Evolutionary conservation across 108 stramenopile species (phyloP).

Genomic region (Nitzschia putrida): DNA sequence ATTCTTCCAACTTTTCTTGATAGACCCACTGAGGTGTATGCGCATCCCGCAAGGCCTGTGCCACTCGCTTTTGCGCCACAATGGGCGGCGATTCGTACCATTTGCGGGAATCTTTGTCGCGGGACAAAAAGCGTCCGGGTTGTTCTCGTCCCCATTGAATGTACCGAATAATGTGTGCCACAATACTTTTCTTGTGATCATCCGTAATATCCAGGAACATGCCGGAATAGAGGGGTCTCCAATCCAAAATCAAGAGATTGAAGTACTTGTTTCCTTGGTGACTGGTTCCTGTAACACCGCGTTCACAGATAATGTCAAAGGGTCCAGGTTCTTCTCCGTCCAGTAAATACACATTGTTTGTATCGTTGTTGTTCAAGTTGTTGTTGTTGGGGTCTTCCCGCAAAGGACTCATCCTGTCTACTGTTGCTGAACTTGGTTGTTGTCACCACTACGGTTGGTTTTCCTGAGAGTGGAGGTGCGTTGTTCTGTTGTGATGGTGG

Average conservation of each 20-base stretch:
- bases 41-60: neutral
- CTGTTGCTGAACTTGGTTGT: no score
- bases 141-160: neutral
- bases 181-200: neutral
- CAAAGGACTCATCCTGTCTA: no score
- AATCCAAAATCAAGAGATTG: neutral
- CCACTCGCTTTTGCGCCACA: neutral
- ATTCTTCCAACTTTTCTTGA: neutral
- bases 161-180: neutral
- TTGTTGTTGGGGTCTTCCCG: no score
- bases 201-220: neutral
- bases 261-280: constrained; percentile 1
- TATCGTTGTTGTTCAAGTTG: no score
- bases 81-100: neutral
- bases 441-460: no score
- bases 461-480: no score
- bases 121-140: neutral
- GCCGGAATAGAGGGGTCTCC: neutral
- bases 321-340: constrained; percentile 3
- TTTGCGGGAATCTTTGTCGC: neutral
- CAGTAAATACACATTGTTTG: neutral
- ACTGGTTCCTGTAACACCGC: neutral
- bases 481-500: no score
- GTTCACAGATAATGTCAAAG: constrained; percentile 2
- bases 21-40: neutral